Evolutionary conservation across 1,284 basidiomycete genomes (phyloP), one percentile per base, ranked within the genome.

Genomic region (Ustilago bromivora): DNA sequence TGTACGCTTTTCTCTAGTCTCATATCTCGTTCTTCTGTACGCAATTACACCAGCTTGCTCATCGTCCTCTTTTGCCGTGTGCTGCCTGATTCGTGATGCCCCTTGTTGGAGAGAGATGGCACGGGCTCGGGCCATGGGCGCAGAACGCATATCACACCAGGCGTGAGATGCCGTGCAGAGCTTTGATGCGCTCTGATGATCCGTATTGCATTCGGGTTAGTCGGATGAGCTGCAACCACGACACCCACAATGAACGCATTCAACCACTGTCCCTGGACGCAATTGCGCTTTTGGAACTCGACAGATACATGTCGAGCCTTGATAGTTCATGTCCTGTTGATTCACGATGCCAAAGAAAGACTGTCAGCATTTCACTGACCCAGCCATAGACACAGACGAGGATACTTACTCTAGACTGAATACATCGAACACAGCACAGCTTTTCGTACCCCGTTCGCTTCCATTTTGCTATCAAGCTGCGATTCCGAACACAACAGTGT

Each of bases 371-470:
- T 4, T 38, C 17, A 9, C 5, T 36, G 13, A 31, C 4, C 1
- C 15, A 28, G 23, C 15, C 4, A 31, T 12, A 32, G 10, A 40
- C 35, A 23, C 5, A 35, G 35, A 38, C 43, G n/a, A 8, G 7
- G 28, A 12, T 0, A 86, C 90, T 67, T 80, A 93, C 95, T 87
- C 91, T 91, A 3, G 95, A 95, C 88, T 98, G 96, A 66, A 99
- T 98, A 88, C 97, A 99, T 57, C 97, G 89, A 57, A 98, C 89
- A 85, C 97, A 99, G 87, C 97, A 99, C 40, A 99, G 89, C 86
- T 98, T 98, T 88, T 99, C 97, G 87, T 99, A 99, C 3, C 97
- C 97, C 11, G 93, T 89, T 88, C 98, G 97, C 89, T 99, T 99
- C 97, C 97, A 99, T 87, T 99, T 99, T 36, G 97, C 97, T 87